Base-by-base conservation (phyloP, 1,284 basidiomycete genomes). In the Apiotrichum laibachii region DNA sequence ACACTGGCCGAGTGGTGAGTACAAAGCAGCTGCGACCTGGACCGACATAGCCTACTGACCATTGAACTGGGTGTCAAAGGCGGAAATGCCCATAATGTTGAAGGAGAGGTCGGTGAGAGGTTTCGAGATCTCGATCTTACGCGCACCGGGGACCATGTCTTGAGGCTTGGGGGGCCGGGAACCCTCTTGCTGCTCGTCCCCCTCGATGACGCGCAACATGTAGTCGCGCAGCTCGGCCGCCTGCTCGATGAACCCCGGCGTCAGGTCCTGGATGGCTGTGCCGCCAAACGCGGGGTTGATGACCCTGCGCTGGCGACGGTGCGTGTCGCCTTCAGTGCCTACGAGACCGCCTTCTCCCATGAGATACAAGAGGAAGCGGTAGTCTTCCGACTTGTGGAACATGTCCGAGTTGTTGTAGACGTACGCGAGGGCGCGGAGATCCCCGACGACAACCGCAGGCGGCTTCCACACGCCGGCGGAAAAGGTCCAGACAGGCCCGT, bases 61-160 rank as follows among this genome's bases (percentile, higher is more conserved):
- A 35, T 74, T 15, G 64, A 87, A 85, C 11, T 76, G 61, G 73
- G 86, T 86, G 33, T 82, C 84, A 63, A 86, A 86, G 12, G 85
- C 85, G 34, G 87, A 84, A 45, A 85, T 78, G 8, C 85, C 85
- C 53, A 89, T 86, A 50, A 85, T 81, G 65, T 88, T 87, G 18
- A 88, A 79, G 2, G 85, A 85, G 9, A 88, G 78, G 83, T 84
- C 43, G 35, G 47, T 55, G 42, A 57, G 50, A 37, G 49, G 49
- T 22, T 50, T 48, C 50, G 40, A 22, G 44, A 60, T 50, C 43
- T 63, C 53, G 31, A 63, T 50, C 53, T 59, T 59, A 42, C 61
- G 55, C 10, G 50, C 53, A 8, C 58, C 61, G 16, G 53, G 53
- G 11, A 63, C 58, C 21, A 52, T 26, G 53, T 63, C 61, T 42